Conservation (phyloP, 2,329 filamentous ascomycete species). For the Cordyceps fumosorosea region DNA sequence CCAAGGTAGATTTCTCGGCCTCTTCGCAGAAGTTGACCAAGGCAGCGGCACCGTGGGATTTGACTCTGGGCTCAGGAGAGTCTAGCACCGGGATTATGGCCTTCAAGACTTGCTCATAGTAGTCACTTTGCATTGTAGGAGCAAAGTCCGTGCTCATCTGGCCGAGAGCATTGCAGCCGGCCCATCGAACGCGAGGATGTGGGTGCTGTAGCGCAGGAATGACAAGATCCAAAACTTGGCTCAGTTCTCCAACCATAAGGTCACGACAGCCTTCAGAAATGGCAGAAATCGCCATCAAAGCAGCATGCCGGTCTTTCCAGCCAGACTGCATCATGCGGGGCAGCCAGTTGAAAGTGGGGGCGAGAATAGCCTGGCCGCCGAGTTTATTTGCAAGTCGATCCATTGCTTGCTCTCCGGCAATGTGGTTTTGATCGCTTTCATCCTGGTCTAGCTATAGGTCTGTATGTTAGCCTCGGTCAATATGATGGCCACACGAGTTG, state of each 20-base stretch:
- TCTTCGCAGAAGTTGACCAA: constrained; percentile 99
- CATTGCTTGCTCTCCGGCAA: constrained; percentile 97
- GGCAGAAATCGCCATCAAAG: constrained; percentile 96
- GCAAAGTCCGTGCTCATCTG: constrained; percentile 99
- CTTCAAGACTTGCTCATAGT: constrained; percentile 78
- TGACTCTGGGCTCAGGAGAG: constrained; percentile 85
- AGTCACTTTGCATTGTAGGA: constrained; percentile 94
- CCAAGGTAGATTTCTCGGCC: constrained; percentile 83
- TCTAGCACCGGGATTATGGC: constrained; percentile 90
- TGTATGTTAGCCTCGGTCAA: constrained; percentile 18
- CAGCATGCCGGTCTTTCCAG: constrained; percentile 93
- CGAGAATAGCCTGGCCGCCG: constrained; percentile 84
- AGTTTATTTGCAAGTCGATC: constrained; percentile 95
- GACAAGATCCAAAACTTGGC: constrained; percentile 91
- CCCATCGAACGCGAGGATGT: constrained; percentile 92
- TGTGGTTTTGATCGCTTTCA: constrained; percentile 94
- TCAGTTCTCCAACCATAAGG: constrained; percentile 88
- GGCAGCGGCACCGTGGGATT: constrained; percentile 94
- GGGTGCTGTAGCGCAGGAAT: constrained; percentile 83
- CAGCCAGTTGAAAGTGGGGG: constrained; percentile 93
- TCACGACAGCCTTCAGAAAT: constrained; percentile 97
- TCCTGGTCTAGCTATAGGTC: constrained; percentile 71
- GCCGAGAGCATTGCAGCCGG: constrained; percentile 95
- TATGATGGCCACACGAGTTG: not conserved
- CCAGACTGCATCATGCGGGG: constrained; percentile 96